Conservation (phyloP, 768 basidiomycete genomes). For the Boletus edulis region DNA sequence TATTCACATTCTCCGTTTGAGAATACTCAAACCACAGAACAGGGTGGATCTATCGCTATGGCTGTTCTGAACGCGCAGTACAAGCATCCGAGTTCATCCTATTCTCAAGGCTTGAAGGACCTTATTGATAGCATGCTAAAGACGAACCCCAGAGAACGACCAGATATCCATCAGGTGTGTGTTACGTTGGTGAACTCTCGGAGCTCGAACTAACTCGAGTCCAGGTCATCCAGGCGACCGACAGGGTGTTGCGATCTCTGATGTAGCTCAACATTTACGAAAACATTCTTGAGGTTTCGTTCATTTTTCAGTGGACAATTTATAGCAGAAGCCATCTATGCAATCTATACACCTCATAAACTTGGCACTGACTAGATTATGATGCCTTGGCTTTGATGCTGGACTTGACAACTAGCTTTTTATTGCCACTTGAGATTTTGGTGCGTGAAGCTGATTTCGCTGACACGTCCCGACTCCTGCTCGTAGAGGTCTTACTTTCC, state of each 20-base stretch:
- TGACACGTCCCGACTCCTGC: not conserved
- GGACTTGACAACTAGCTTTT: constrained; percentile 1
- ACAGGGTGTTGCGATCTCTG: constrained; percentile 59
- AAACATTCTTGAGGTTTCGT: not conserved
- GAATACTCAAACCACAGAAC: constrained; percentile 85
- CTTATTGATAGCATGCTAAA: constrained; percentile 86
- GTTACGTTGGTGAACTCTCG: not conserved
- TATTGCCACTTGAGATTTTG: not conserved
- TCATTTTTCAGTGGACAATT: constrained; percentile 2
- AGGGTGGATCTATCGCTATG: constrained; percentile 97
- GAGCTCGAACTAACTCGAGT: constrained; percentile 2
- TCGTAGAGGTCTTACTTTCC: not conserved
- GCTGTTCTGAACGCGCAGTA: constrained; percentile 93
- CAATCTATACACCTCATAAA: not conserved
- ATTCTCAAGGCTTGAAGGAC: constrained; percentile 78
- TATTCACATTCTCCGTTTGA: constrained; percentile 98
- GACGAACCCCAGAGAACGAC: constrained; percentile 77
- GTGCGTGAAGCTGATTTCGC: constrained; percentile 1
- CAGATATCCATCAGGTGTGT: constrained; percentile 83
- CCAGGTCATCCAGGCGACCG: constrained; percentile 67
- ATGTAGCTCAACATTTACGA: constrained; percentile 31
- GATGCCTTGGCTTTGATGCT: not conserved
- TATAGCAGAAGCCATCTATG: constrained; percentile 7
- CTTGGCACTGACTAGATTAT: constrained; percentile 4
- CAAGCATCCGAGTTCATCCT: constrained; percentile 83